Evolutionary conservation across 768 basidiomycete genomes (phyloP).

Genomic region (Psilocybe azurescens): DNA sequence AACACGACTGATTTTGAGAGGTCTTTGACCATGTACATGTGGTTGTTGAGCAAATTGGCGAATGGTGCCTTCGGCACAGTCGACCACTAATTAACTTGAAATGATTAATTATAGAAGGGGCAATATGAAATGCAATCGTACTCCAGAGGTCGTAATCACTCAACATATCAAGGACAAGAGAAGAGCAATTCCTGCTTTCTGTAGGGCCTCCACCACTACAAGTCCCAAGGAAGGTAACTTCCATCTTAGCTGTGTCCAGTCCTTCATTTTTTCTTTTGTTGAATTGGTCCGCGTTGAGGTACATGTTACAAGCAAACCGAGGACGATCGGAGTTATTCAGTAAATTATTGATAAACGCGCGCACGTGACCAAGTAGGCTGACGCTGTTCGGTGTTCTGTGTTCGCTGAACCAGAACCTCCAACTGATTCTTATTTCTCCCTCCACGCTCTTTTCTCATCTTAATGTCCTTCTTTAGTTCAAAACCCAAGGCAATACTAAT

Average conservation of each 20-base stretch:
- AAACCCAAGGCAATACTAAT: background rate
- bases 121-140: conserved; percentile 36
- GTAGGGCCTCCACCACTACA: conserved; percentile 80
- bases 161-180: conserved; percentile 64
- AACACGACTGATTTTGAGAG: conserved; percentile 51
- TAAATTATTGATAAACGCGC: conserved; percentile 20
- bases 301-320: no score
- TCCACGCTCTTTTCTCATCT: conserved; percentile 17
- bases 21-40: conserved; percentile 26
- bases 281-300: no score
- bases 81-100: conserved; percentile 56
- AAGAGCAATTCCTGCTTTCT: conserved; percentile 76
- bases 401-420: background rate
- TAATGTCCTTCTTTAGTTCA: conserved; percentile 9
- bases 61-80: conserved; percentile 83
- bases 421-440: conserved; percentile 1
- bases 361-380: conserved; percentile 37
- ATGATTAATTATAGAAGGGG: background rate
- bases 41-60: conserved; percentile 70
- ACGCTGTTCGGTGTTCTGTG: conserved; percentile 16
- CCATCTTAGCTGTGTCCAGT: conserved; percentile 40
- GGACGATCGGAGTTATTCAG: background rate
- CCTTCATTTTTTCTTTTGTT: no score
- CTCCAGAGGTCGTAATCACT: conserved; percentile 70
- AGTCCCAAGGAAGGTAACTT: conserved; percentile 77